Percentiles rank a stretch among this genome's conserved stretches.
Evolutionary conservation across 441 rosid genomes (phyloP).

Genomic region (Brassica hybrid): DNA sequence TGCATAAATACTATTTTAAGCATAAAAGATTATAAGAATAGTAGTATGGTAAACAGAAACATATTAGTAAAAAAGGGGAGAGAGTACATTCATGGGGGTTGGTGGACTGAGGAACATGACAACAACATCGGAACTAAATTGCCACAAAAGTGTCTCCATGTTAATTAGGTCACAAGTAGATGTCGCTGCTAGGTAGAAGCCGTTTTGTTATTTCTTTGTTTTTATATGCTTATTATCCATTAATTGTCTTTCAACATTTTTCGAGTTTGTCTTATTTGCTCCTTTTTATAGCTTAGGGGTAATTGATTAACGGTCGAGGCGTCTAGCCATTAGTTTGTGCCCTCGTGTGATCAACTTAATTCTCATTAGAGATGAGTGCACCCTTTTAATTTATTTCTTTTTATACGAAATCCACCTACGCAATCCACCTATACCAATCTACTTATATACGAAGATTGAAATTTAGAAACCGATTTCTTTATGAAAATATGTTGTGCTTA

Average conservation of each 20-base stretch:
- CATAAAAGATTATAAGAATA: conserved; percentile 34
- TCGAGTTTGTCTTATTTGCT: conserved; percentile 41
- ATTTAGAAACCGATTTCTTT: conserved; percentile 1
- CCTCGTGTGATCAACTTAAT: conserved; percentile 14
- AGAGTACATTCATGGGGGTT: conserved; percentile 45
- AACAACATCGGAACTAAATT: conserved; percentile 43
- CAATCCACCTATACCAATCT: conserved; percentile 24
- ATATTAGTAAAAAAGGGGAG: conserved; percentile 32
- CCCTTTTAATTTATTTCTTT: conserved; percentile 15
- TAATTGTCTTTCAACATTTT: conserved; percentile 27
- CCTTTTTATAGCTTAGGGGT: conserved; percentile 24
- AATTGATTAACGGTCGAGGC: conserved; percentile 34
- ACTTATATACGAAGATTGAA: conserved; percentile 8
- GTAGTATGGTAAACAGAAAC: conserved; percentile 37
- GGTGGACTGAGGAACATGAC: conserved; percentile 46
- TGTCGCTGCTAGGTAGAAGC: conserved; percentile 44
- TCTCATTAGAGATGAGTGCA: conserved; percentile 30
- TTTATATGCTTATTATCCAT: conserved; percentile 40
- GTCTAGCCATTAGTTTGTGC: conserved; percentile 10
- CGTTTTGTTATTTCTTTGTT: conserved; percentile 42
- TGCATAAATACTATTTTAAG: conserved; percentile 21
- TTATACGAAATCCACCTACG: not conserved
- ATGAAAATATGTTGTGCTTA: conserved; percentile 8
- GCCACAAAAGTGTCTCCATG: conserved; percentile 46
- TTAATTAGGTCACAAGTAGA: conserved; percentile 48